These are phyloP conservation scores for Rossbeevera mucosa DNA, from an alignment of 768 basidiomycete species.

Conservation along the genomic window DNA sequence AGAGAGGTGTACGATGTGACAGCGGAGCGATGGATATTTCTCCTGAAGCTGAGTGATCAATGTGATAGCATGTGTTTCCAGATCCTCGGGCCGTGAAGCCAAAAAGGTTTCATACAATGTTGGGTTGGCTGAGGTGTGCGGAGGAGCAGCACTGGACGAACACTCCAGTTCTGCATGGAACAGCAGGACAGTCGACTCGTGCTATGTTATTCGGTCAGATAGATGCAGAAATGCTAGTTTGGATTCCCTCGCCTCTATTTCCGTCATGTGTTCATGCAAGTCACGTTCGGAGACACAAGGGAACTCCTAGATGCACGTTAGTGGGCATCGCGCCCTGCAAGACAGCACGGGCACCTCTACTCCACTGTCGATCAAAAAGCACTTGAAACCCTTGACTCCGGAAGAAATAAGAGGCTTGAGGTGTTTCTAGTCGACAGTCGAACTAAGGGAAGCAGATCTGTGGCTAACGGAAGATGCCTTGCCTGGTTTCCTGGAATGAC, in stretches of 20 bases:
- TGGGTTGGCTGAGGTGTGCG: slow-evolving; percentile 36
- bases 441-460: not conserved
- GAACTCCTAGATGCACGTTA: slow-evolving; percentile 66
- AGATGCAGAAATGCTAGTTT: slow-evolving; percentile 1
- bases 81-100: slow-evolving; percentile 69
- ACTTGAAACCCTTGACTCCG: slow-evolving; percentile 95
- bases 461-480: slow-evolving; percentile 7
- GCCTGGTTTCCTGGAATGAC: slow-evolving; percentile 90
- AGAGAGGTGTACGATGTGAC: slow-evolving; percentile 95
- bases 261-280: slow-evolving; percentile 62
- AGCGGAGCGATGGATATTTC: slow-evolving; percentile 62
- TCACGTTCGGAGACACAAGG: slow-evolving; percentile 76
- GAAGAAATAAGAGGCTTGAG: slow-evolving; percentile 69
- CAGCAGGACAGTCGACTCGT: slow-evolving; percentile 64
- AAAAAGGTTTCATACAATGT: slow-evolving; percentile 77
- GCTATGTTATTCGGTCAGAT: slow-evolving; percentile 37
- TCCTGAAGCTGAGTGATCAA: slow-evolving; percentile 66
- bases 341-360: slow-evolving; percentile 60
- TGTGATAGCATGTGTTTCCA: slow-evolving; percentile 80
- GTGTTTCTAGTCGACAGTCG: slow-evolving; percentile 46
- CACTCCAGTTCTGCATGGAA: slow-evolving; percentile 90
- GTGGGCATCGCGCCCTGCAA: slow-evolving; percentile 1
- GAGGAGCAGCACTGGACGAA: slow-evolving; percentile 9
- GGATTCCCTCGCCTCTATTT: slow-evolving; percentile 54
- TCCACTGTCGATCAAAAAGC: slow-evolving; percentile 93